Evolutionary conservation across 495 filamentous ascomycete genomes (phyloP), one percentile per base, ranked within the genome.

Genomic region (Xylaria palmicola): DNA sequence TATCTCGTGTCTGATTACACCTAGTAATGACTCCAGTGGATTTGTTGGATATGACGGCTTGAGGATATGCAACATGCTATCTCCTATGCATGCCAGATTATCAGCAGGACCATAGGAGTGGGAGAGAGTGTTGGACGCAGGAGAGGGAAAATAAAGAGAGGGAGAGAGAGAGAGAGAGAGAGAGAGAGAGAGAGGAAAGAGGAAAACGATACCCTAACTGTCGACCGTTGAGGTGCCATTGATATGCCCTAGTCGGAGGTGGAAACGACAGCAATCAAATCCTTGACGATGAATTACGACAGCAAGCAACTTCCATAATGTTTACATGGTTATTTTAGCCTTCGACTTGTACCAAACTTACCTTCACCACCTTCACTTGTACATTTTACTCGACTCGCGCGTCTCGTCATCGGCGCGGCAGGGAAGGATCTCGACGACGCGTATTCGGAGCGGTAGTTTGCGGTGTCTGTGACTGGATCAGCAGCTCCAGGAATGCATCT

Each of bases 251-350:
- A 19, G 51, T 39, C 41, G 50, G 39, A 41, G 62, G 56, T 39
- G 47, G 65, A 41, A 55, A 65, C 62, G 62, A 65, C 64, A 39
- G 56, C 68, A 54, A 22, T 10, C 47, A 45, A 52, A 52, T 27
- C 12, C 29, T 40, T 60, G 27, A 60, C 57, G 57, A 52, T 29
- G 60, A 66, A 65, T 59, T 57, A 60, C 37, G 57, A 60, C 17
- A 58, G 57, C 64, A 67, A 62, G 39, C 54, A 62, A 36, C 58
- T 40, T 57, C 52, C 37, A 60, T 72, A 72, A 72, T 72, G 69
- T 72, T 63, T 72, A 72, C 49, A 65, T 72, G 64, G 60, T 60
- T 72, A 72, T 61, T 72, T 64, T 50, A 43, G 24, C 40, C 51
- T 51, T 52, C 45, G 48, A 62, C 48, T 40, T 67, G 67, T 69